phyloP scores from a whole-genome alignment of 352 stramenopile species.

The Phytopythium oedochilum region DNA sequence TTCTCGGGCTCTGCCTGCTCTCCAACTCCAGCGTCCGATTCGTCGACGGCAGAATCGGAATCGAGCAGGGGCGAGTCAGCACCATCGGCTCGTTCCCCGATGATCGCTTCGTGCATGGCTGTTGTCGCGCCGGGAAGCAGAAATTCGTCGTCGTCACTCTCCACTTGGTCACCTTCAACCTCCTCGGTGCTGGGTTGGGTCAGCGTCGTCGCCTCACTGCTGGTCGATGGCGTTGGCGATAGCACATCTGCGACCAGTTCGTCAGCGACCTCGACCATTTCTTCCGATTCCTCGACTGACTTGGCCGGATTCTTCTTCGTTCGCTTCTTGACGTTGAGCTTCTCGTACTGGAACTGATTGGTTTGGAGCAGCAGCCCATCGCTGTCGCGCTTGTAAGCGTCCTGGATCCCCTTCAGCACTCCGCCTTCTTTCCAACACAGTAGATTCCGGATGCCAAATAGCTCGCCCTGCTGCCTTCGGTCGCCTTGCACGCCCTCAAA shows the following conservation, averaged over 20 bases:
- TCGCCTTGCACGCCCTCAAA: slow-evolving; percentile 82
- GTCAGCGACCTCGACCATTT: slow-evolving; percentile 32
- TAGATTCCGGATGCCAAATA: slow-evolving; percentile 78
- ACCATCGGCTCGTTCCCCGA: not conserved
- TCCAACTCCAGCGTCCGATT: slow-evolving; percentile 11
- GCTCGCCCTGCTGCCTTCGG: slow-evolving; percentile 59
- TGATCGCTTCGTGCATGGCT: slow-evolving; percentile 19
- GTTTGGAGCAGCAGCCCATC: slow-evolving; percentile 54
- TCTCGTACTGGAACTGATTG: slow-evolving; percentile 50
- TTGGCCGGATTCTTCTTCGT: slow-evolving; percentile 13
- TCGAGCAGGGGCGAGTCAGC: slow-evolving; percentile 2
- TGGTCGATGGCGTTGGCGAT: slow-evolving; percentile 3
- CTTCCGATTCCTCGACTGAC: slow-evolving; percentile 17
- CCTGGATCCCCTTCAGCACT: slow-evolving; percentile 72
- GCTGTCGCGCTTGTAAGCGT: slow-evolving; percentile 48
- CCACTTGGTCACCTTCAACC: slow-evolving; percentile 12
- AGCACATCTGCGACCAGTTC: slow-evolving; percentile 38
- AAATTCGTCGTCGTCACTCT: slow-evolving; percentile 20
- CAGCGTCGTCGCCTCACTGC: not conserved
- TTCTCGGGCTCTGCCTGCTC: slow-evolving; percentile 2
- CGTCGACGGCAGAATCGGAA: slow-evolving; percentile 7
- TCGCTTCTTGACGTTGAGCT: slow-evolving; percentile 9
- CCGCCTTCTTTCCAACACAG: slow-evolving; percentile 70
- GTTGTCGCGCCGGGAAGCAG: slow-evolving; percentile 20
- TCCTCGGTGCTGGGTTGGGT: slow-evolving; percentile 8